Evolutionary conservation across 2,329 filamentous ascomycete species (phyloP), one percentile per base, ranked within the genome.

Genomic region (Exophiala xenobiotica): DNA sequence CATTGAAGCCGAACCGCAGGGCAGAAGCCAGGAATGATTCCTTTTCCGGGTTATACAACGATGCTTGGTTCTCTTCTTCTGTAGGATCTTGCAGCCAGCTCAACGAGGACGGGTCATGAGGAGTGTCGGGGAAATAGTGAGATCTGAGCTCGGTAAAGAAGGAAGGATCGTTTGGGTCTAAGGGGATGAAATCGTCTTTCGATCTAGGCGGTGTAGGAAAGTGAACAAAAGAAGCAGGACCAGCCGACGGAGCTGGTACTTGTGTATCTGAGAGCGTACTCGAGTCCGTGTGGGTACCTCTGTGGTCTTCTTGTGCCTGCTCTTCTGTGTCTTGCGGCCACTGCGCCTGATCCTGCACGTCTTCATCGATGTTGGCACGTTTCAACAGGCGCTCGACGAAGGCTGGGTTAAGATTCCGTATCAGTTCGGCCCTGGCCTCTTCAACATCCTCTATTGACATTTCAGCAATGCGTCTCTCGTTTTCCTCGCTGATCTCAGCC

Each of bases 121-220:
- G 83, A 1, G 96, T 84, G 56, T 84, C 82, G 9, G 93, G 91
- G 70, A 96, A 99, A 78, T 96, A 99, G 69, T 96, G 96, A 18
- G 83, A 74, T 75, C 96, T 91, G 4, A 99, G 82, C 50, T 88
- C 86, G 40, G 81, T 72, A 51, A 97, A 83, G 73, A 97, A 97
- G 64, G 89, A 78, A 0, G 88, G 86, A 53, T 91, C 88, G 29
- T 82, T 76, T 0, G 91, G 90, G 67, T 97, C 89, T 57, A 97
- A 85, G 53, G 90, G 85, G 8, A 87, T 87, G 64, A 71, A 70
- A 2, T 78, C 68, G 18, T 76, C 61, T 68, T 76, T 27, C 61
- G 72, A 58, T 60, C 72, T 59, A 51, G 74, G 64, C 18, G 74
- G 68, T 58, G 73, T 66, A 56, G 76, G 67, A 66, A 74, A 74